A percentile compares a stretch with the other conserved stretches of the same genome.
These are phyloP conservation scores for Cryomyces antarcticus DNA, from an alignment of 495 filamentous ascomycete genomes.

Conservation along the genomic window DNA sequence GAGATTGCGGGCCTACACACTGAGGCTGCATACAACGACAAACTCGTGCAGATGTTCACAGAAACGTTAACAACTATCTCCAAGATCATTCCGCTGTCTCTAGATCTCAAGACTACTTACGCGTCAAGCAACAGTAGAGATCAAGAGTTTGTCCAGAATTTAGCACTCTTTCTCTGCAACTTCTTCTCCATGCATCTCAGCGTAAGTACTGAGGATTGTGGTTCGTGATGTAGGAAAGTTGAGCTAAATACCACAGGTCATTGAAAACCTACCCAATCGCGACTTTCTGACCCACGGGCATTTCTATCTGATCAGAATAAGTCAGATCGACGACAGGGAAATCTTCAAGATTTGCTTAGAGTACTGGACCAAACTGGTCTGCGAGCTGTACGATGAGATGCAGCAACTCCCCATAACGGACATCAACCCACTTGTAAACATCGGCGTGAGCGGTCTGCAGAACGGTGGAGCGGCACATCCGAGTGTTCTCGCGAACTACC, in stretches of 20 bases:
- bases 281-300: constrained; percentile 90
- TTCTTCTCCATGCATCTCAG: constrained; percentile 85
- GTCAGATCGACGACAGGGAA: constrained; percentile 93
- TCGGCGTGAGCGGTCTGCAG: constrained; percentile 47
- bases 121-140: constrained; percentile 76
- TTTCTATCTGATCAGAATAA: constrained; percentile 94
- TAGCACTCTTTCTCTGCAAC: constrained; percentile 87
- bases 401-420: constrained; percentile 82
- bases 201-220: constrained; percentile 26
- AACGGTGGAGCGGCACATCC: constrained; percentile 77
- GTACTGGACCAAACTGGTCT: constrained; percentile 98
- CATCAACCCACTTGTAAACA: constrained; percentile 64
- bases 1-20: constrained; percentile 85
- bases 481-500: constrained; percentile 59
- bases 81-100: constrained; percentile 68
- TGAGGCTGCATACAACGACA: constrained; percentile 72
- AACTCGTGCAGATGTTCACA: constrained; percentile 91
- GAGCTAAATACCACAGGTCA: constrained; percentile 34
- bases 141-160: constrained; percentile 92
- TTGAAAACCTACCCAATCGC: constrained; percentile 85
- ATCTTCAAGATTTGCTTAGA: constrained; percentile 99
- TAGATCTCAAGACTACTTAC: constrained; percentile 81
- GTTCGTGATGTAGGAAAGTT: background rate
- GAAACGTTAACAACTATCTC: constrained; percentile 77
- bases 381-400: constrained; percentile 98